These are phyloP conservation scores for Cucumis sativus DNA, from an alignment of 306 rosid genomes.

Conservation along the genomic window Cucumber_9930_V3 NC_026655.2:20080501-20081000, in stretches of 20 bases:
- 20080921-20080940: conserved; percentile 24
- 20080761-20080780: conserved; percentile 73
- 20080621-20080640: conserved; percentile 47
- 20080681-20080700: conserved; percentile 62
- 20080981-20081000: conserved; percentile 74
- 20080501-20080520: conserved; percentile 45
- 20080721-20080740: conserved; percentile 90
- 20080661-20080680: conserved; percentile 82
- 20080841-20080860: conserved; percentile 77
- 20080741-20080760: conserved; percentile 90
- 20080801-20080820: conserved; percentile 76
- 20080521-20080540: conserved; percentile 61
- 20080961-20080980: conserved; percentile 78
- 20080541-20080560: conserved; percentile 50
- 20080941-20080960: conserved; percentile 88
- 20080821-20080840: conserved; percentile 79
- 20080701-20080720: conserved; percentile 53
- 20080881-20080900: conserved; percentile 56
- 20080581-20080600: conserved; percentile 54
- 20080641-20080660: conserved; percentile 69
- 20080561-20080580: conserved; percentile 65
- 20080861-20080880: conserved; percentile 58
- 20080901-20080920: conserved; percentile 35
- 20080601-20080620: conserved; percentile 30
- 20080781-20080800: conserved; percentile 86